Evolutionary conservation across 23 red algal genomes (phyloP).

Genomic region (Gracilaria gracilis): DNA sequence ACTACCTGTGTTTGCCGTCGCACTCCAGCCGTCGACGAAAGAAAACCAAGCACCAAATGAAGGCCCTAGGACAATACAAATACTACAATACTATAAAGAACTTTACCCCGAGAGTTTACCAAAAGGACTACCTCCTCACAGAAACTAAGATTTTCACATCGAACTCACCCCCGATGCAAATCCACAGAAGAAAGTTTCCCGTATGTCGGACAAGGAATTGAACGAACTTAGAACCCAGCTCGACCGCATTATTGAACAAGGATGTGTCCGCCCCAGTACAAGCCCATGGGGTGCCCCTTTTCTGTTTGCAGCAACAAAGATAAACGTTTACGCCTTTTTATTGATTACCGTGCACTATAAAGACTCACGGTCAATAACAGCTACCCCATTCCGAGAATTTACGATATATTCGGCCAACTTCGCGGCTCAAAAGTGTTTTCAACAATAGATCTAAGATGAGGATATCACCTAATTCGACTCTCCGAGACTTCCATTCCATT

Average conservation of each 20-base stretch:
- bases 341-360: slow-evolving; percentile 18
- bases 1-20: not conserved
- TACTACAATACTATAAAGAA: slow-evolving; percentile 20
- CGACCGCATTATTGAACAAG: not conserved
- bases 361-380: slow-evolving; percentile 23
- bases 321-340: not conserved
- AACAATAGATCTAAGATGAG: slow-evolving; percentile 19
- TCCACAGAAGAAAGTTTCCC: slow-evolving; percentile 13
- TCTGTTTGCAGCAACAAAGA: slow-evolving; percentile 46
- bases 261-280: slow-evolving; percentile 23
- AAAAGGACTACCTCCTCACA: slow-evolving; percentile 23
- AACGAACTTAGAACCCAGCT: slow-evolving; percentile 20
- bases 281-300: slow-evolving; percentile 28
- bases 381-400: slow-evolving; percentile 12
- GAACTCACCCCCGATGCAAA: not conserved
- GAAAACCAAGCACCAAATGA: not conserved
- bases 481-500: slow-evolving; percentile 12
- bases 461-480: slow-evolving; percentile 36
- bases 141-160: slow-evolving; percentile 22
- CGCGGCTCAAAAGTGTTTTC: slow-evolving; percentile 14
- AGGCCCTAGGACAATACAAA: not conserved
- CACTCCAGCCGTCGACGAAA: not conserved
- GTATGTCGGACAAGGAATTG: slow-evolving; percentile 19
- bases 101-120: slow-evolving; percentile 29
- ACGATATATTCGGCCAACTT: slow-evolving; percentile 34